A percentile compares a stretch with the other conserved stretches of the same genome.
Conservation (phyloP, 2,329 filamentous ascomycete species). For the Allantophomopsis lycopodina region DNA sequence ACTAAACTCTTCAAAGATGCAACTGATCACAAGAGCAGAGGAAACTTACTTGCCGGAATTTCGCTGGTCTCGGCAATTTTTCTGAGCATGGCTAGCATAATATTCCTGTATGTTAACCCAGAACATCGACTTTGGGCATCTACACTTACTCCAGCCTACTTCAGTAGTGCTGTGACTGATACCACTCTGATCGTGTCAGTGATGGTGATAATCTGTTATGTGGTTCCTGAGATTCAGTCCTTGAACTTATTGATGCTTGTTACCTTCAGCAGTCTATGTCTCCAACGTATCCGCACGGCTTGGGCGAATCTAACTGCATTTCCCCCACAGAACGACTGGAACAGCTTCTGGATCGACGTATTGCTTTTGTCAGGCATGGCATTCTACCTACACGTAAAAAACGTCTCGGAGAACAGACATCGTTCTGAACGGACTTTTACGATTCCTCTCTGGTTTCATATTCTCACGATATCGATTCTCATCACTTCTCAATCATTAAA, state of each 20-base stretch:
- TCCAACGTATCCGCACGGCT: slow-evolving; percentile 1
- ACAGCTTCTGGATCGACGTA: not conserved
- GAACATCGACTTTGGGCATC: not conserved
- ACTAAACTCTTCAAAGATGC: slow-evolving; percentile 1
- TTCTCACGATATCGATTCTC: not conserved
- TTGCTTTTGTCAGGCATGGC: not conserved
- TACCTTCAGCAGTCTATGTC: not conserved
- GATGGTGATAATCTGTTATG: not conserved
- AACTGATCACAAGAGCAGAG: slow-evolving; percentile 2
- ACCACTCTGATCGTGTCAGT: not conserved
- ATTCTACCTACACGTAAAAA: not conserved
- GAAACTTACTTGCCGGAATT: not conserved
- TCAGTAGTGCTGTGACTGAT: not conserved
- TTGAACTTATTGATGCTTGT: not conserved
- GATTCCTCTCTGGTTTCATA: not conserved
- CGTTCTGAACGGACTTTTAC: no score
- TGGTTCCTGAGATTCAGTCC: not conserved
- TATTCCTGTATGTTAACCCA: not conserved
- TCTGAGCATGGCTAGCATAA: not conserved
- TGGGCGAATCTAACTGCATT: slow-evolving; percentile 1
- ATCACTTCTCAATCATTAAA: not conserved
- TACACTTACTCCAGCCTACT: not conserved
- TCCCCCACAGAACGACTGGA: slow-evolving; percentile 1
- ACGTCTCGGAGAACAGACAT: not conserved
- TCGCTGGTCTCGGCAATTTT: not conserved